Percentiles rank a stretch among this genome's conserved stretches.
These are phyloP conservation scores for Plasmodium fragile DNA, from an alignment of 169 alveolate species.

Conservation along the genomic window DNA sequence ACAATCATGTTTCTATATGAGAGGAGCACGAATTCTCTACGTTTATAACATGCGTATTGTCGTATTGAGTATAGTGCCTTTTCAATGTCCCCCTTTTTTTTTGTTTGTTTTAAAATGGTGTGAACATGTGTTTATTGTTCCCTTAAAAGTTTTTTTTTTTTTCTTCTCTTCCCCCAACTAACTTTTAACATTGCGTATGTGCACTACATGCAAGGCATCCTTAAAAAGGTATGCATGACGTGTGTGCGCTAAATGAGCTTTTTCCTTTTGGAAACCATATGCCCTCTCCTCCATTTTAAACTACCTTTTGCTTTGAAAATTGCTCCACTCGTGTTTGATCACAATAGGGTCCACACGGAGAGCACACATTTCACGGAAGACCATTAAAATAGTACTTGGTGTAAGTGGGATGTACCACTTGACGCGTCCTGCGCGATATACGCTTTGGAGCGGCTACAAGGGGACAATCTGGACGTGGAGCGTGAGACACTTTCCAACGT, in stretches of 20 bases:
- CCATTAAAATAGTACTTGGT: neutral
- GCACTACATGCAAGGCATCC: neutral
- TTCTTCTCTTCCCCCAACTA: neutral
- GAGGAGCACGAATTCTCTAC: neutral
- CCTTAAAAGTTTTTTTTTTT: neutral
- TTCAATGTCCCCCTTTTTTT: neutral
- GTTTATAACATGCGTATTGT: too few species aligned
- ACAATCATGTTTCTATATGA: constrained; percentile 60
- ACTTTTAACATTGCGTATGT: neutral
- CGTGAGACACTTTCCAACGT: neutral
- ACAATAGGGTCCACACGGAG: neutral
- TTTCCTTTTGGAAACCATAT: neutral
- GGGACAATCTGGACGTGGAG: neutral
- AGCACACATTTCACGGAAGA: neutral
- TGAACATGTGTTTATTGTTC: neutral
- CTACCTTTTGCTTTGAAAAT: neutral
- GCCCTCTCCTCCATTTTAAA: neutral
- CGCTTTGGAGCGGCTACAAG: neutral
- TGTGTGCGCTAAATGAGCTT: neutral
- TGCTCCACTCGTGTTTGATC: neutral
- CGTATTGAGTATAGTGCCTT: neutral
- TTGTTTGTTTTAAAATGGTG: neutral
- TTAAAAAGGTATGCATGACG: neutral
- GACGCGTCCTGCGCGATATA: neutral
- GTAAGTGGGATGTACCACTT: neutral